Evolutionary conservation across 148 eudicot genomes (phyloP), one percentile per base, ranked within the genome.

Genomic region (Fagopyrum tataricum): DNA sequence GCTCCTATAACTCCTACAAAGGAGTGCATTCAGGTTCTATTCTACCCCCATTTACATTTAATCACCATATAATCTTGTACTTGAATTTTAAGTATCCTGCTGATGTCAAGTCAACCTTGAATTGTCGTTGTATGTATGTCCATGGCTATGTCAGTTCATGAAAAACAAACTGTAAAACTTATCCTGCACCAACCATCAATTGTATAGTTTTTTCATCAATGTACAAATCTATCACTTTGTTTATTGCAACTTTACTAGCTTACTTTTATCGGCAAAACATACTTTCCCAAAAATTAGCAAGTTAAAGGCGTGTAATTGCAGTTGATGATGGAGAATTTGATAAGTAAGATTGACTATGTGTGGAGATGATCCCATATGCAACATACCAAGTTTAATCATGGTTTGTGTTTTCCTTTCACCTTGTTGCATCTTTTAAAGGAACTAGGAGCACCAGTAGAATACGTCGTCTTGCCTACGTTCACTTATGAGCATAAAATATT

Each of bases 401-500:
- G 42, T 13, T 20, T 64, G 43, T 26, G 69, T 73, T 59, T 13
- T 9, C 8, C 8, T 44, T 70, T 2, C 37, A 46, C 21, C 73
- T 56, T 39, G 41, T 71, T 66, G 74, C 92, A 96, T 97, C 96
- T 96, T 74, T 73, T 96, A 78, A 92, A 86, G 82, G 99, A 96
- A 80, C 80, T 96, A 67, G 97, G 81, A 75, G 90, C 97, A 80
- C 94, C 99, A 24, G 95, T 96, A 58, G 97, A 96, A 69, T 90
- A 88, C 85, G 87, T 96, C 61, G 76, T 92, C 51, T 86, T 92
- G 64, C 97, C 99, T 78, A 96, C 99, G 58, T 96, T 96, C 78
- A 97, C 99, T 18, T 96, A 96, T 52, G 99, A 96, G 85, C 99
- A 96, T 80, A 96, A 96, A 78, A 96, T 96, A 74, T 96, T 96